phyloP scores from a whole-genome alignment of 2,329 filamentous ascomycete genomes.

The Neocucurbitaria cava region DNA sequence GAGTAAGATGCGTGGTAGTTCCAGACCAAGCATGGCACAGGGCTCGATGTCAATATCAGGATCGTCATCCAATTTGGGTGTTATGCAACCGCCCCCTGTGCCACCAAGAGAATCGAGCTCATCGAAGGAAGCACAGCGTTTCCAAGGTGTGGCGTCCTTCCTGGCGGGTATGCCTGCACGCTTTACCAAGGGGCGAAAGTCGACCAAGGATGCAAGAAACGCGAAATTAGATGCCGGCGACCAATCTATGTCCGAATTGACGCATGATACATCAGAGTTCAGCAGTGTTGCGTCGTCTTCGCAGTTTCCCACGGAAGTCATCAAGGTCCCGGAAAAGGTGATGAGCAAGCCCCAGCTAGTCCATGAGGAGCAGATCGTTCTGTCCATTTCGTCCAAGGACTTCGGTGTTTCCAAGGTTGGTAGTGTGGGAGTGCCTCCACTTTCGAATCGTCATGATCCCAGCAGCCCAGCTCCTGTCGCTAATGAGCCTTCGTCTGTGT shows the following conservation, averaged over 20 bases:
- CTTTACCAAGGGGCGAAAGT: constrained; percentile 22
- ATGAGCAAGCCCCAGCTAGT: constrained; percentile 16
- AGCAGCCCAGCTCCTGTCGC: constrained; percentile 19
- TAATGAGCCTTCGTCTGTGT: constrained; percentile 31
- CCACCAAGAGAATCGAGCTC: constrained; percentile 43
- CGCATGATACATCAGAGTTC: not conserved
- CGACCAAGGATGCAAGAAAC: constrained; percentile 9
- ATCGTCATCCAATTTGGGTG: constrained; percentile 31
- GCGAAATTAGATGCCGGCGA: constrained; percentile 6
- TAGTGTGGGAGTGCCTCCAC: constrained; percentile 2
- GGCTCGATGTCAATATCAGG: constrained; percentile 26
- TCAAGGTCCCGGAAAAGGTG: constrained; percentile 19
- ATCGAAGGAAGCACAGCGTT: constrained; percentile 42
- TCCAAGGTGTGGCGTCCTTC: constrained; percentile 33
- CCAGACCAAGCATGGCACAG: constrained; percentile 30
- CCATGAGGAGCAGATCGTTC: constrained; percentile 1
- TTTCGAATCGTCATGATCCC: constrained; percentile 16
- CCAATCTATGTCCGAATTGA: constrained; percentile 7
- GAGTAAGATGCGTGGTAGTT: constrained; percentile 22
- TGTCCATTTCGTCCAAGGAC: constrained; percentile 1
- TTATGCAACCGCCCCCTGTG: constrained; percentile 25
- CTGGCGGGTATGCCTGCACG: constrained; percentile 29
- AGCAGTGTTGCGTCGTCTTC: constrained; percentile 1
- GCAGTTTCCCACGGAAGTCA: constrained; percentile 5
- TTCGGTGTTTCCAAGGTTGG: constrained; percentile 7